Percentiles rank a stretch among this genome's conserved stretches.
Conservation (phyloP, 495 filamentous ascomycete species). For the Neurospora intermedia region DNA sequence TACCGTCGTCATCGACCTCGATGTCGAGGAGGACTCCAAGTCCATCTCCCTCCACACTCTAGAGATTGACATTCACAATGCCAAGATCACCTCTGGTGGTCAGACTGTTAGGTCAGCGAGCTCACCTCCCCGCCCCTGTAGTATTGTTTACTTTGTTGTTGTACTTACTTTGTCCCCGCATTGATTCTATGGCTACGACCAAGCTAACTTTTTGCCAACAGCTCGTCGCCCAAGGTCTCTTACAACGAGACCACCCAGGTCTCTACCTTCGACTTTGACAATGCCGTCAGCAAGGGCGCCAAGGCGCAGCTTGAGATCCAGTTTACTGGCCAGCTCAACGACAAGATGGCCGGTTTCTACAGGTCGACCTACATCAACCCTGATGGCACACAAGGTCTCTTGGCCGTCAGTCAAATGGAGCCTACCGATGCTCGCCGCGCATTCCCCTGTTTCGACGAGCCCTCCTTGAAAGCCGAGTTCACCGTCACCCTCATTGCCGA, state of each 20-base stretch:
- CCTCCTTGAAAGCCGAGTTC: slow-evolving; percentile 62
- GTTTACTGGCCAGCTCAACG: slow-evolving; percentile 59
- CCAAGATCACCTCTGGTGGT: slow-evolving; percentile 49
- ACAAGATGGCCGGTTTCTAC: slow-evolving; percentile 79
- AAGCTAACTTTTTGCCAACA: slow-evolving; percentile 14
- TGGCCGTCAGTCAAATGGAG: slow-evolving; percentile 78
- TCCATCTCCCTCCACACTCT: slow-evolving; percentile 81
- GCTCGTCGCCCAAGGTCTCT: slow-evolving; percentile 42
- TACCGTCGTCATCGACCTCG: slow-evolving; percentile 59
- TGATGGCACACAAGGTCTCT: slow-evolving; percentile 49
- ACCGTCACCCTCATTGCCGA: slow-evolving; percentile 65
- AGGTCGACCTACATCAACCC: slow-evolving; percentile 61
- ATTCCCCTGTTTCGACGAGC: slow-evolving; percentile 73
- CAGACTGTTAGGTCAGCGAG: slow-evolving; percentile 30
- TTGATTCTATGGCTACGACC: neutral
- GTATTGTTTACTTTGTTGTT: neutral
- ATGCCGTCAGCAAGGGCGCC: slow-evolving; percentile 45
- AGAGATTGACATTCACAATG: slow-evolving; percentile 74
- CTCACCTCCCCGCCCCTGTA: neutral
- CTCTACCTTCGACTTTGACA: slow-evolving; percentile 52
- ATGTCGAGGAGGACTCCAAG: slow-evolving; percentile 74
- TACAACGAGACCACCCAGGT: slow-evolving; percentile 56
- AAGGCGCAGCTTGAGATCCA: slow-evolving; percentile 56
- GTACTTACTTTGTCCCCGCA: neutral
- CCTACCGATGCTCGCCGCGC: slow-evolving; percentile 65